phyloP scores from a whole-genome alignment of 352 stramenopile genomes.

The Phytophthora sp. region DNA sequence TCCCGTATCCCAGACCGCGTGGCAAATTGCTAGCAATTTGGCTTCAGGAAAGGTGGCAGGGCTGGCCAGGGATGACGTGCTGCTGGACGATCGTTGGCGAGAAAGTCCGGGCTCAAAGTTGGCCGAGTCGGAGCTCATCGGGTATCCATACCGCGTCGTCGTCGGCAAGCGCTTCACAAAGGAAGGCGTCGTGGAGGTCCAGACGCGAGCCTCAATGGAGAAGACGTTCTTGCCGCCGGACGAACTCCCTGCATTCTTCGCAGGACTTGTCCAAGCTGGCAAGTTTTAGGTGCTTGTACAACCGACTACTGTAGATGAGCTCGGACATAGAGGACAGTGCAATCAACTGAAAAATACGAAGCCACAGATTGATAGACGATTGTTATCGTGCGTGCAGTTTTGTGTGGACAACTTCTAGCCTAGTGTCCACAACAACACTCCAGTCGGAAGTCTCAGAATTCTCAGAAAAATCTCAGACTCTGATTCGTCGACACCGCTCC shows the following conservation, averaged over 20 bases:
- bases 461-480: slow-evolving; percentile 19
- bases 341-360: no score
- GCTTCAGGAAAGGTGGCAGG: slow-evolving; percentile 37
- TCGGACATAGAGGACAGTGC: no score
- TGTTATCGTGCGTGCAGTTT: no score
- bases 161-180: slow-evolving; percentile 81
- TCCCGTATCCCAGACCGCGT: slow-evolving; percentile 46
- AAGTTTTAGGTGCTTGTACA: slow-evolving; percentile 21
- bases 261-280: slow-evolving; percentile 14
- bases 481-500: background rate
- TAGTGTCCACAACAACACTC: no score
- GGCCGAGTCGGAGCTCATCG: slow-evolving; percentile 86
- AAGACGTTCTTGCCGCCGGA: slow-evolving; percentile 59
- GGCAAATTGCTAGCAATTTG: slow-evolving; percentile 59
- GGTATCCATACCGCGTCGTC: slow-evolving; percentile 86
- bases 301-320: no score
- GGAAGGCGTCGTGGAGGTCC: slow-evolving; percentile 81
- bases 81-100: slow-evolving; percentile 86
- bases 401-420: no score
- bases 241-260: slow-evolving; percentile 52
- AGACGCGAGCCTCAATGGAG: slow-evolving; percentile 69
- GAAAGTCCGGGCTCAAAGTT: slow-evolving; percentile 84
- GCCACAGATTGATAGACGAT: slow-evolving; percentile 1
- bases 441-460: no score
- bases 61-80: slow-evolving; percentile 57